Base-by-base conservation (phyloP, 257 asterid genomes). In the Coffea eugenioides region DNA sequence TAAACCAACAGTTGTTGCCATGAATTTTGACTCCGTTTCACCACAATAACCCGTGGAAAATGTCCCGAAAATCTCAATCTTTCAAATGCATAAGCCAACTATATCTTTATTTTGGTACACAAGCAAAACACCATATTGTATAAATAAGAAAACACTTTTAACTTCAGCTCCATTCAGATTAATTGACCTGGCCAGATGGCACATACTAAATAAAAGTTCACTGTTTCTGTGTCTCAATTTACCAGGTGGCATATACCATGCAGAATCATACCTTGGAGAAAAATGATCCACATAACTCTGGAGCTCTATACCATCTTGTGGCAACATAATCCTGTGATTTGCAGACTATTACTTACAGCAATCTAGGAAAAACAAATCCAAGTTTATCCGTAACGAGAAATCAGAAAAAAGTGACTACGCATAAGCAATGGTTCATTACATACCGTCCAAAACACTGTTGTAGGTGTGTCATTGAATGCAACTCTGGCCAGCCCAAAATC, bases 371-470 rank as follows among this genome's bases (percentile, higher is more conserved):
- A 34, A 69, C 36, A 80, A n/a, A 8, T 31, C 66, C 13, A 67
- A 70, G 34, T 4, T 31, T 31, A 59, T 59, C 56, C 68, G 69
- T 49, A 64, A 41, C 23, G 16, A 34, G n/a, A 68, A 70, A 71
- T 49, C 54, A 64, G 16, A 59, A 36, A 45, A 56, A 66, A 43
- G 70, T 43, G 73, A 75, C 41, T 56, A 20, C 8, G 67, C 41
- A 41, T 71, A 68, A n/a, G 73, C 51, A 70, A 23, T 23, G 43
- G 76, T 62, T 75, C 73, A n/a, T 64, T 45, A 74, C 75, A 74
- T 90, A 94, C 97, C 97, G 98, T 94, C 98, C 98, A 94, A 89
- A 93, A 93, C 74, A 94, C 89, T 65, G 97, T 93, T 25, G 97
- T 91, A 61, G 98, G 97, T 20, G 97, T 90, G 85, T 93, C 97